Evolutionary conservation across 768 basidiomycete genomes (phyloP).

Genomic region (Neoboletus brunneissimus): DNA sequence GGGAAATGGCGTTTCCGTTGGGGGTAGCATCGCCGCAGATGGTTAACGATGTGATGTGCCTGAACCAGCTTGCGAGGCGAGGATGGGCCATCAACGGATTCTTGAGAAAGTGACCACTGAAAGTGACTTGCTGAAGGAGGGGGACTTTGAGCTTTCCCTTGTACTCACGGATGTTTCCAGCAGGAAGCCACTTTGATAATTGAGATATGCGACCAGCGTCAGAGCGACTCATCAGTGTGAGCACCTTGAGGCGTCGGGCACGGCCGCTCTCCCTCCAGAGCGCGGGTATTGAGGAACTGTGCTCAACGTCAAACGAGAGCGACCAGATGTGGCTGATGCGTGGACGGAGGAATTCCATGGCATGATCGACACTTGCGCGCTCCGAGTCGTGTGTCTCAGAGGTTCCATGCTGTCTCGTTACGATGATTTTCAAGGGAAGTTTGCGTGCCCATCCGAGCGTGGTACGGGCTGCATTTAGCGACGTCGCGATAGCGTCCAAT

Average conservation of each 20-base stretch:
- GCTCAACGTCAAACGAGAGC: constrained; percentile 4
- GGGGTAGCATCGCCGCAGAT: not conserved
- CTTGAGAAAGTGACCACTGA: constrained; percentile 7
- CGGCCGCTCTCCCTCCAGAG: constrained; percentile 9
- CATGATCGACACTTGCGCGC: not conserved
- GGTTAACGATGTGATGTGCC: constrained; percentile 1
- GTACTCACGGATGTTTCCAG: not conserved
- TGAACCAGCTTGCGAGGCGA: constrained; percentile 6
- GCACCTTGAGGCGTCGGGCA: constrained; percentile 1
- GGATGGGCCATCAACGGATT: constrained; percentile 2
- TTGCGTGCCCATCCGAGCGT: constrained; percentile 4
- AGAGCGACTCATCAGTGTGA: constrained; percentile 1
- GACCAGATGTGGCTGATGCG: constrained; percentile 3
- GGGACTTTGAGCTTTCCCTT: constrained; percentile 6
- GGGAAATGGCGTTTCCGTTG: not conserved
- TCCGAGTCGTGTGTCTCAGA: constrained; percentile 3
- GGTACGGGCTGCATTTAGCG: not conserved
- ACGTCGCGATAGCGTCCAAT: not conserved
- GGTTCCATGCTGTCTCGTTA: constrained; percentile 1
- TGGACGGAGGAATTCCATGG: constrained; percentile 6
- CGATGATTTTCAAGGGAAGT: constrained; percentile 1
- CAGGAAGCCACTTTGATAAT: not conserved
- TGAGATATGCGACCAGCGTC: not conserved
- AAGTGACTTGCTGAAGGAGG: not conserved
- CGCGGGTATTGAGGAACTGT: constrained; percentile 1